Evolutionary conservation across 2,329 filamentous ascomycete species (phyloP).

Genomic region (Sarocladium strictum): DNA sequence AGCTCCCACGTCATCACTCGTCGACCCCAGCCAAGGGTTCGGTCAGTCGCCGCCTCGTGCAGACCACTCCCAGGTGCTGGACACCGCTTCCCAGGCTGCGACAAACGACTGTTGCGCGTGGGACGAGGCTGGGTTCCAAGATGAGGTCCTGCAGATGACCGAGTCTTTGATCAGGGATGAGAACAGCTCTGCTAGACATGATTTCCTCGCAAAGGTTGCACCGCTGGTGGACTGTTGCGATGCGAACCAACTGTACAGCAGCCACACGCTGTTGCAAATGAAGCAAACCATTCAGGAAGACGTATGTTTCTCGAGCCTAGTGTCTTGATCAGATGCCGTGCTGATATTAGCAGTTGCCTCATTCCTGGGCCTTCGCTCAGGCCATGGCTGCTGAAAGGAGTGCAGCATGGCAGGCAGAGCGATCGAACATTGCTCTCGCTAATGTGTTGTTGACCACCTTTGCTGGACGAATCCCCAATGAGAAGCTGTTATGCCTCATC

Average conservation of each 20-base stretch:
- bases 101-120: conserved; percentile 17
- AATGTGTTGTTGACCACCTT: conserved; percentile 19
- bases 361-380: conserved; percentile 21
- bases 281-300: conserved; percentile 18
- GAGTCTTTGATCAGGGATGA: conserved; percentile 13
- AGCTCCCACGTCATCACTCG: neutral
- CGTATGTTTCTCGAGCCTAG: conserved; percentile 12
- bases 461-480: conserved; percentile 19
- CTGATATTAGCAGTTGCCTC: conserved; percentile 10
- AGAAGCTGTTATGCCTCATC: conserved; percentile 19
- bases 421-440: conserved; percentile 20
- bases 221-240: neutral
- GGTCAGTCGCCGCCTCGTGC: neutral
- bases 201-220: conserved; percentile 13
- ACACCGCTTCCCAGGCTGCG: conserved; percentile 10
- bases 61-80: neutral
- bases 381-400: conserved; percentile 16
- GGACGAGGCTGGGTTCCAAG: conserved; percentile 21
- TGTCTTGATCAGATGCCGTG: neutral
- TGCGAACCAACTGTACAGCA: neutral
- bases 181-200: conserved; percentile 1
- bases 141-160: conserved; percentile 16
- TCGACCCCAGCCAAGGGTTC: neutral
- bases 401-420: conserved; percentile 15
- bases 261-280: conserved; percentile 10